Evolutionary conservation across 2,329 filamentous ascomycete species (phyloP), one percentile per base, ranked within the genome.

Genomic region (Pseudogymnoascus sp.): DNA sequence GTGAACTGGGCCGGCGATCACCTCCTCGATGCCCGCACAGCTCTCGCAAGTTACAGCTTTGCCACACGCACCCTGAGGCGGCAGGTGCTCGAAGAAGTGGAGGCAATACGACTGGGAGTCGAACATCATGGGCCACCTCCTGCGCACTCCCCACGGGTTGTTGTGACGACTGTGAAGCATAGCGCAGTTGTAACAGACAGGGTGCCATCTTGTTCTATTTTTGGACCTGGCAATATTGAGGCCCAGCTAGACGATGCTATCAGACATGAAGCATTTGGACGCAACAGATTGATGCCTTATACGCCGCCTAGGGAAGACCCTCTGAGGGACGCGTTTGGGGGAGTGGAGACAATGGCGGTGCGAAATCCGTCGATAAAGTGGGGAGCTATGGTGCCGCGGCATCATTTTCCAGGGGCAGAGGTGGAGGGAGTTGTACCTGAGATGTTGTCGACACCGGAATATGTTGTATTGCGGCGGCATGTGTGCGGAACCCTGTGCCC

Each of bases 41-140:
- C 47, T 54, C 28, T 54, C 28, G 47, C 47, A 5, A 54, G 47
- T 28, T 54, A 54, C 16, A n/a, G 9, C 16, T 3, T 14, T 20
- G 16, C 47, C 47, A 54, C 11, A 33, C 47, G 47, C 9, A 16
- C 28, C 28, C 28, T 54, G 11, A 18, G 33, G 47, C 47, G 47
- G n/a, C 47, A 54, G 28, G 47, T 54, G n/a, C 47, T 54, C 11
- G 47, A 54, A 54, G 47, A 54, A 54, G 28, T 30, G 33, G 47
- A 54, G 28, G 12, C 18, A 25, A 14, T 54, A 54, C 47, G 47
- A 6, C 47, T 54, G 18, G 47, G 28, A 25, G 33, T 54, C 9
- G 47, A 33, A 3, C 47, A 54, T 20, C n/a, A 14, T 54, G 47
- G 47, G 11, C 47, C 47, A 16, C 47, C 47, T 33, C 28, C 47